These are phyloP conservation scores for Prunus salicina DNA, from an alignment of 306 rosid species.

Conservation along the genomic window DNA sequence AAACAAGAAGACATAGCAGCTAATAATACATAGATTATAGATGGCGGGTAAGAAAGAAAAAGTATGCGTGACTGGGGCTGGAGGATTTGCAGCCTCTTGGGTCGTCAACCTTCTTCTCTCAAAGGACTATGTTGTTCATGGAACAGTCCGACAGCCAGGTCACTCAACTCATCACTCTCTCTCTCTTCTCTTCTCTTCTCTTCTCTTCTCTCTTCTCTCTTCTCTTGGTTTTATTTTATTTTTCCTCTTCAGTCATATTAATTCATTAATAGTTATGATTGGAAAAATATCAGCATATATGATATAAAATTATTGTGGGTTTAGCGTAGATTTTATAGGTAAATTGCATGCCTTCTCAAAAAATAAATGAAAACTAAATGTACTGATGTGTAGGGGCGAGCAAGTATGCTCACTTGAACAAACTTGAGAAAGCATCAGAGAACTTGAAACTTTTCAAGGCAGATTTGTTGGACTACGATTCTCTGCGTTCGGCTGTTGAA, in stretches of 20 bases:
- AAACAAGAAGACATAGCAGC: too few species aligned
- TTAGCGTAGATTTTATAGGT: too few species aligned
- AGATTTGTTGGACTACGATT: constrained; percentile 34
- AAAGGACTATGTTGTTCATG: constrained; percentile 48
- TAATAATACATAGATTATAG: too few species aligned
- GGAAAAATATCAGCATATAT: too few species aligned
- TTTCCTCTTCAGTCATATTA: too few species aligned
- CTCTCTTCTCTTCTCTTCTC: neutral
- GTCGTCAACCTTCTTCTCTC: constrained; percentile 58
- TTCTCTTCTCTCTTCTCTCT: neutral
- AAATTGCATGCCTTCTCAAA: too few species aligned
- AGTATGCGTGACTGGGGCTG: constrained; percentile 61
- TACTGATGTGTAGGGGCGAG: constrained; percentile 8
- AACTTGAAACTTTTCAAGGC: constrained; percentile 30
- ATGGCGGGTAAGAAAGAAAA: constrained; percentile 14
- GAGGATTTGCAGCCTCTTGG: constrained; percentile 60
- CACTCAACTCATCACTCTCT: neutral
- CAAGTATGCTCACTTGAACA: constrained; percentile 28
- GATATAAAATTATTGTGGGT: too few species aligned
- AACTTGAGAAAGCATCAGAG: constrained; percentile 22
- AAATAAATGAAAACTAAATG: too few species aligned
- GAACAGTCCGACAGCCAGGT: constrained; percentile 58
- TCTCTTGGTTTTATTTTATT: neutral
- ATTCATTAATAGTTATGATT: too few species aligned
- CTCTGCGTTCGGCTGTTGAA: constrained; percentile 15